Percentiles rank a stretch among this genome's conserved stretches.
Conservation (phyloP, 768 basidiomycete genomes). For the Daedaleopsis nitida region DNA sequence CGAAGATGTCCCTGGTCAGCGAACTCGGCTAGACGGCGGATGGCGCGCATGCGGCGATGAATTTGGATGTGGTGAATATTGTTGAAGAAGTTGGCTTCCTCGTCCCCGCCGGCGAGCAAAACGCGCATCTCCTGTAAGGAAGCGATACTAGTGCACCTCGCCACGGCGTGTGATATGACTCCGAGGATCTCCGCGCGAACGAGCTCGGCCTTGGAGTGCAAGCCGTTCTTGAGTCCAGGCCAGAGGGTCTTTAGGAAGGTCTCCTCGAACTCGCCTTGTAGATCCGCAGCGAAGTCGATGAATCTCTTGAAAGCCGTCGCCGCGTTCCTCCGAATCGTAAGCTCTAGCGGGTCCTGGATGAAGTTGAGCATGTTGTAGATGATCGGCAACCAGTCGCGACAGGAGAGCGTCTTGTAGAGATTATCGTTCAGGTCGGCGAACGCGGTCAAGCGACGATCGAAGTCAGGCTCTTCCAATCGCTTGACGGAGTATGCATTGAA, state of each 20-base stretch:
- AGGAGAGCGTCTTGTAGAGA: constrained; percentile 49
- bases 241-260: constrained; percentile 68
- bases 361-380: constrained; percentile 82
- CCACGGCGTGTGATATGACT: constrained; percentile 76
- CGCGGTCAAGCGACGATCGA: constrained; percentile 78
- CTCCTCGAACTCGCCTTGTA: constrained; percentile 44
- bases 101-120: constrained; percentile 83
- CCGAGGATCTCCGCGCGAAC: constrained; percentile 84
- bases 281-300: constrained; percentile 57
- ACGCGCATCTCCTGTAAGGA: constrained; percentile 78
- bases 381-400: constrained; percentile 72
- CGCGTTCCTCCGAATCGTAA: constrained; percentile 83
- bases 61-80: constrained; percentile 94
- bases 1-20: constrained; percentile 66
- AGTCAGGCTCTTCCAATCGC: constrained; percentile 90
- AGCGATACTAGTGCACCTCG: constrained; percentile 57
- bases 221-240: constrained; percentile 76
- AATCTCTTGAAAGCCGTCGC: constrained; percentile 77
- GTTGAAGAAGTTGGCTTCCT: constrained; percentile 96
- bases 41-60: constrained; percentile 84
- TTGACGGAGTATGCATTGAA: constrained; percentile 87
- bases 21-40: constrained; percentile 81
- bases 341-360: constrained; percentile 87
- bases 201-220: constrained; percentile 80
- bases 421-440: constrained; percentile 77